Evolutionary conservation across 164 flowering plant species (phyloP), one percentile per base, ranked within the genome.

Genomic region (Magnolia kwangsiensis): DNA sequence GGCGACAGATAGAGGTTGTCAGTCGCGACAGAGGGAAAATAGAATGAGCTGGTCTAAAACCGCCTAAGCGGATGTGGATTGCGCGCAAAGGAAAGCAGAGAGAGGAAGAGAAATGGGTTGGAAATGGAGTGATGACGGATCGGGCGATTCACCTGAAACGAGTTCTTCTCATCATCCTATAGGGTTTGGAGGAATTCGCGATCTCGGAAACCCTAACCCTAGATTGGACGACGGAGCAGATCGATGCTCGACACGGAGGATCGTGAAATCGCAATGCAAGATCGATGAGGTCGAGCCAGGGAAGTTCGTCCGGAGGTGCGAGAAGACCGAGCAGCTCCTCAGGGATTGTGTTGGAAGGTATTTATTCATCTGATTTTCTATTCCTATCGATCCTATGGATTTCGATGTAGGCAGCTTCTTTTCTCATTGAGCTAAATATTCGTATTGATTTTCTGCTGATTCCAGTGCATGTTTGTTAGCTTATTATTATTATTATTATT

Each of bases 241-340:
- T 3, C 75, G 78, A 4, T 89, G 94, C 81, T 82, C 90, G 21
- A 90, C 87, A 27, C 76, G 88, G 69, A 94, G 81, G 83, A 80
- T 89, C 51, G 89, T 94, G 73, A 82, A 78, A 66, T 83, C 91
- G 24, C 83, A 85, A 66, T 96, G 99, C 93, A 84, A 68, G 51
- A 92, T 94, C 18, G 97, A 94, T 83, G 96, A 94, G 84, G 88
- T 89, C 8, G 97, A 92, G 82, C 90, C 95, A 5, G 98, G 98
- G 4, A 94, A 86, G 73, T 92, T 94, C 81, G 59, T 96, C 49
- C 78, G 93, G 58, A 96, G 89, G 84, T 96, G 97, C 82, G 91
- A 91, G 90, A 94, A 88, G 70, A 90, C 90, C 14, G 92, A 93
- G 69, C 79, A 91, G 87, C 64, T 90, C 69, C 85, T 95, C 82